These are phyloP conservation scores for Truncatella angustata DNA, from an alignment of 2,329 filamentous ascomycete genomes.

Conservation along the genomic window DNA sequence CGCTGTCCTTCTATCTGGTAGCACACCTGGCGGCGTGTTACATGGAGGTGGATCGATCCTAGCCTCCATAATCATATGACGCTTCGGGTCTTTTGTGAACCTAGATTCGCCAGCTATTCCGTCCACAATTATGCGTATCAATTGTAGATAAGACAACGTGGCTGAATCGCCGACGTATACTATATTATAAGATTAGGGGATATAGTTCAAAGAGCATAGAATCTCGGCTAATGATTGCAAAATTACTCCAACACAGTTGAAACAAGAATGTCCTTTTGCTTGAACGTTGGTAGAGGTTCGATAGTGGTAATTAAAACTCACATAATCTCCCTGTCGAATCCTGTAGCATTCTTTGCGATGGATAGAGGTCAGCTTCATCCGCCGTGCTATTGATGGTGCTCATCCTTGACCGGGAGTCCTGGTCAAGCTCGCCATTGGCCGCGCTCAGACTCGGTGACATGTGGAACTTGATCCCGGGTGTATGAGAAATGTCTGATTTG, in stretches of 20 bases:
- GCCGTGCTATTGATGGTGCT: conserved; percentile 44
- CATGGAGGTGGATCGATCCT: conserved; percentile 45
- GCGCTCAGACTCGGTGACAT: conserved; percentile 13
- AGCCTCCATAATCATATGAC: conserved; percentile 56
- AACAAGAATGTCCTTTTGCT: too few species aligned
- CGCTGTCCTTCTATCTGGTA: conserved; percentile 55
- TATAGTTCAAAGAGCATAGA: too few species aligned
- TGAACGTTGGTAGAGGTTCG: too few species aligned
- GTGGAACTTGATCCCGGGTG: background rate
- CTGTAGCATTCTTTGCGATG: conserved; percentile 56
- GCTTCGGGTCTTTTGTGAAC: conserved; percentile 56
- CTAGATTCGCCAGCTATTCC: conserved; percentile 50
- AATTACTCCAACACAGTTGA: too few species aligned
- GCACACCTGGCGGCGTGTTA: conserved; percentile 46
- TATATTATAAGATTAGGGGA: conserved; percentile 21
- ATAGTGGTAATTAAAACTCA: conserved; percentile 30
- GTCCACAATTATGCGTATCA: conserved; percentile 60
- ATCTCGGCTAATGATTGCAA: too few species aligned
- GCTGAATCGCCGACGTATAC: conserved; percentile 65
- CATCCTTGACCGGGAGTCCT: conserved; percentile 32
- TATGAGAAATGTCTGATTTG: background rate
- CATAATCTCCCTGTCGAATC: conserved; percentile 56
- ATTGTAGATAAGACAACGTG: conserved; percentile 58
- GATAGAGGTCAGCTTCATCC: conserved; percentile 55
- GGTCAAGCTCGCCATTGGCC: conserved; percentile 20